phyloP scores from a whole-genome alignment of 495 filamentous ascomycete genomes.

The Hyaloscypha finlandica region DNA sequence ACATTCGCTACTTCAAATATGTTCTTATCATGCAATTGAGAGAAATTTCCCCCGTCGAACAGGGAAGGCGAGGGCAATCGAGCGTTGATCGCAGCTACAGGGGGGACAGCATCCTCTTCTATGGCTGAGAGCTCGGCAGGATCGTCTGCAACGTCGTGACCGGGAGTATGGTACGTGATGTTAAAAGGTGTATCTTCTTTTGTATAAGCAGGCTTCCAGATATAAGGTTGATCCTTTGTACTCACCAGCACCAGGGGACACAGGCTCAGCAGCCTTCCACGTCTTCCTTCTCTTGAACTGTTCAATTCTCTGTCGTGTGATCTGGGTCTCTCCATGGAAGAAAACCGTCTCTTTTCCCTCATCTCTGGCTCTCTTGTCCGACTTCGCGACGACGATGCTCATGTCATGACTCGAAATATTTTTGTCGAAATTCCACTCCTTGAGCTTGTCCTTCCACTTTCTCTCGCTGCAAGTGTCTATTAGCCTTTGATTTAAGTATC shows the following conservation, averaged over 20 bases:
- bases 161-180: background rate
- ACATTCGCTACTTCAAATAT: too few relatives aligned
- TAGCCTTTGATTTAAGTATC: background rate
- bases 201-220: background rate
- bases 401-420: background rate
- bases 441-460: conserved; percentile 19
- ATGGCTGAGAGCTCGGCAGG: too few relatives aligned
- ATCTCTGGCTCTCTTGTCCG: conserved; percentile 1
- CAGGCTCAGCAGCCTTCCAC: background rate
- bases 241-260: conserved; percentile 1
- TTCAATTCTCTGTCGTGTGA: background rate
- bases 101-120: too few relatives aligned
- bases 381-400: conserved; percentile 2
- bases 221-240: background rate
- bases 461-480: background rate
- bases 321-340: background rate
- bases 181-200: background rate
- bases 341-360: conserved; percentile 13
- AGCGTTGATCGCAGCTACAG: too few relatives aligned
- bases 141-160: background rate
- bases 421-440: conserved; percentile 14
- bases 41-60: too few relatives aligned
- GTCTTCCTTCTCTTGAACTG: conserved; percentile 13
- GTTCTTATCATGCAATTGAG: too few relatives aligned
- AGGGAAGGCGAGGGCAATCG: too few relatives aligned